phyloP scores from a whole-genome alignment of 441 rosid species.

The Viola pubescens region DNA sequence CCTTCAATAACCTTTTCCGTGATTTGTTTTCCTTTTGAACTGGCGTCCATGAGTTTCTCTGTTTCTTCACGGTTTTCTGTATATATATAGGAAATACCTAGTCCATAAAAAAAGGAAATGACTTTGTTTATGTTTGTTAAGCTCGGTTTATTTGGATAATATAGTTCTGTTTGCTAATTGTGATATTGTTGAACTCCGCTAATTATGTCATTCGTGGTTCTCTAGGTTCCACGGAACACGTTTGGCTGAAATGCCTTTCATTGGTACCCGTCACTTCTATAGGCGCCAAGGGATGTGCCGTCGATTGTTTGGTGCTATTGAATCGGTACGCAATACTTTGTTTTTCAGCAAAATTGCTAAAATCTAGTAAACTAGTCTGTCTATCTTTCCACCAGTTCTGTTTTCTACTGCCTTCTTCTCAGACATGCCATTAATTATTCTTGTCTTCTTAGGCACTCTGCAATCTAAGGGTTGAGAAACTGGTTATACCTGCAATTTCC shows the following conservation, averaged over 20 bases:
- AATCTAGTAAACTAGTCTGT: background rate
- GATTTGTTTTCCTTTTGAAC: constrained; percentile 1
- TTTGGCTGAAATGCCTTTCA: constrained; percentile 96
- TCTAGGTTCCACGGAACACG: constrained; percentile 80
- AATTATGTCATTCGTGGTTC: constrained; percentile 15
- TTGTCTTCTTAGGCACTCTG: constrained; percentile 47
- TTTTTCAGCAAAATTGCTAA: background rate
- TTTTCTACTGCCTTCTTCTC: constrained; percentile 10
- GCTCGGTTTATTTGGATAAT: background rate
- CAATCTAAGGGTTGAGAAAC: constrained; percentile 65
- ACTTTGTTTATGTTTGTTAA: too few species aligned
- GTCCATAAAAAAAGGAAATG: too few species aligned
- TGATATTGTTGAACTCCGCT: constrained; percentile 15
- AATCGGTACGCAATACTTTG: constrained; percentile 46
- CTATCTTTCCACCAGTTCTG: constrained; percentile 7
- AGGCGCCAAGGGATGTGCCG: constrained; percentile 99
- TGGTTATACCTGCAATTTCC: constrained; percentile 88
- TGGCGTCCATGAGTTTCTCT: constrained; percentile 2
- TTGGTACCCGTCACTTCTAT: constrained; percentile 92
- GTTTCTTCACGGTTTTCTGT: background rate
- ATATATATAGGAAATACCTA: background rate
- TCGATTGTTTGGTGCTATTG: constrained; percentile 78
- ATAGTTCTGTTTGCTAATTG: background rate
- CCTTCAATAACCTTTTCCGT: background rate
- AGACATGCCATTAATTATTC: background rate